Percentiles rank a stretch among this genome's conserved stretches.
Evolutionary conservation across 345 rosid species (phyloP).

Genomic region (Gossypium stocksii): DNA sequence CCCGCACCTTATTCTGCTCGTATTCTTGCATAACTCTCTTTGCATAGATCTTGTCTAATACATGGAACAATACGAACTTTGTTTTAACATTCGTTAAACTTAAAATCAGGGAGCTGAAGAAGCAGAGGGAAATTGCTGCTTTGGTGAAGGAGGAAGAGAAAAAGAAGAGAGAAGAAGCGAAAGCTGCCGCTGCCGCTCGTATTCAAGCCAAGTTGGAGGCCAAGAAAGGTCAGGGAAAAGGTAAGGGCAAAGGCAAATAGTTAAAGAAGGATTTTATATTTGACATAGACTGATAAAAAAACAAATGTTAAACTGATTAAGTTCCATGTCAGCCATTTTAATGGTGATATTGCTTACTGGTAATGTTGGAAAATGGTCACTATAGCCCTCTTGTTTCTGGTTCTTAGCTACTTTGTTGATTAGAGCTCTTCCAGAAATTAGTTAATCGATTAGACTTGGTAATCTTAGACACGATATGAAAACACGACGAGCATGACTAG

Average conservation of each 20-base stretch:
- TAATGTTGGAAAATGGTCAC: background rate
- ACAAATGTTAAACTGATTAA: background rate
- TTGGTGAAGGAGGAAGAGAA: constrained; percentile 76
- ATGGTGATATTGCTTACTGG: background rate
- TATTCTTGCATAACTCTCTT: background rate
- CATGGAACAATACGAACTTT: background rate
- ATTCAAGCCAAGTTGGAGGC: constrained; percentile 84
- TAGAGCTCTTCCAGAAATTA: background rate
- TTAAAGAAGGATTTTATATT: background rate
- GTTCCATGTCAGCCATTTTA: background rate
- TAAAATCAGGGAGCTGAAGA: constrained; percentile 71
- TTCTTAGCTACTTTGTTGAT: background rate
- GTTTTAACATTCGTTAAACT: background rate
- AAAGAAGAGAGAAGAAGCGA: constrained; percentile 87
- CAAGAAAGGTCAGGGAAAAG: constrained; percentile 76
- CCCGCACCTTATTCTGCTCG: background rate
- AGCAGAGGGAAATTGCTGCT: constrained; percentile 80
- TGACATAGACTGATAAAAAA: background rate
- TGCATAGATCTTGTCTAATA: background rate
- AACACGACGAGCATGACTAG: background rate
- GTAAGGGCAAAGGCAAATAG: constrained; percentile 76
- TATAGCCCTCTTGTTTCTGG: background rate
- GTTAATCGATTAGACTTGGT: background rate
- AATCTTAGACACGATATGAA: background rate
- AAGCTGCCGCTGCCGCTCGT: constrained; percentile 90